These are phyloP conservation scores for Trichoderma simmonsii DNA, from an alignment of 2,329 filamentous ascomycete genomes.

Conservation along the genomic window DNA sequence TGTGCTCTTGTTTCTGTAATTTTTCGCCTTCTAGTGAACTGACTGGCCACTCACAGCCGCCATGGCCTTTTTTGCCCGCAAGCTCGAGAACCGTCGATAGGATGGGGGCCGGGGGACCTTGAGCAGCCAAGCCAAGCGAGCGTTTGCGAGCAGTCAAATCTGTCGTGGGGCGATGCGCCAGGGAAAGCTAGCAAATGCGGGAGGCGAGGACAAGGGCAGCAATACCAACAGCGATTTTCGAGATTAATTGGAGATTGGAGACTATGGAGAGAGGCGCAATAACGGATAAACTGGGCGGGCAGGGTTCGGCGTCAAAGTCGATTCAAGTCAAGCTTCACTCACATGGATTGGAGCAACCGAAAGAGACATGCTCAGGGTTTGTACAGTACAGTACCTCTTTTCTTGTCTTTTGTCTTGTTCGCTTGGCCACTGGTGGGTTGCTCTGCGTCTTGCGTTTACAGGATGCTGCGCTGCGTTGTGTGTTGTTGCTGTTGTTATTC, in stretches of 20 bases:
- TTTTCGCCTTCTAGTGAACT: not conserved
- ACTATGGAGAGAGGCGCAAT: not conserved
- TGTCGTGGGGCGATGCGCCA: constrained; percentile 12
- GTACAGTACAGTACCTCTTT: not conserved
- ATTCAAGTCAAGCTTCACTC: not conserved
- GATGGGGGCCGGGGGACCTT: not conserved
- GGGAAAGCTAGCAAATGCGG: constrained; percentile 13
- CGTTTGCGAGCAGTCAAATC: constrained; percentile 14
- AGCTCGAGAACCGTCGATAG: constrained; percentile 14
- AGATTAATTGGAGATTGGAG: not conserved
- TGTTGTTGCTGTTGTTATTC: too few species aligned
- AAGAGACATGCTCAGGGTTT: not conserved
- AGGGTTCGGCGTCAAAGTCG: constrained; percentile 2
- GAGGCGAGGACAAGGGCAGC: constrained; percentile 13
- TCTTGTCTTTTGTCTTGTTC: not conserved
- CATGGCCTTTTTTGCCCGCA: not conserved
- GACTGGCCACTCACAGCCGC: constrained; percentile 2
- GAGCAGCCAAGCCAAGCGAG: constrained; percentile 3
- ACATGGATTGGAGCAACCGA: not conserved
- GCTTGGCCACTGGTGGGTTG: not conserved
- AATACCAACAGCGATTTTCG: constrained; percentile 9
- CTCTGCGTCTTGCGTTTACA: not conserved
- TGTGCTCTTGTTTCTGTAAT: not conserved
- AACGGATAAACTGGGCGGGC: not conserved
- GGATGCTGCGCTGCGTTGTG: not conserved